Evolutionary conservation across 495 filamentous ascomycete species (phyloP), one percentile per base, ranked within the genome.

Genomic region (Hypoxylon lenormandii): DNA sequence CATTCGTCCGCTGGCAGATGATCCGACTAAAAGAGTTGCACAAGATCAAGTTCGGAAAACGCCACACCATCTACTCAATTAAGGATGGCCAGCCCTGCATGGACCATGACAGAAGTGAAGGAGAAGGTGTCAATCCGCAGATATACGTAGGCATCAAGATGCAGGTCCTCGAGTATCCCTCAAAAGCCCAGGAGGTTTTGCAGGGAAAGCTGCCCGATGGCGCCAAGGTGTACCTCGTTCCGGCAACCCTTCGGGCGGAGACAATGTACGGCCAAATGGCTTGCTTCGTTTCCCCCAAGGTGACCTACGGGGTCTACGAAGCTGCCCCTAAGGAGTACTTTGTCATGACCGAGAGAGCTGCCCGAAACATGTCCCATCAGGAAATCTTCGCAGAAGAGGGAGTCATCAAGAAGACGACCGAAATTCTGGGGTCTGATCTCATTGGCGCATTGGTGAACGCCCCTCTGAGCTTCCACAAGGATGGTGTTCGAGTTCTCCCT

Each of bases 201-300:
- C 83, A 87, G 69, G 90, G 88, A 48, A 93, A 93, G 79, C 81
- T 97, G n/a, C 90, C 94, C 30, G 86, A 89, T 5, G 87, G 84
- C 65, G 90, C 91, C 21, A 91, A 92, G 58, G 90, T 97, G 22
- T 97, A 89, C 78, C 90, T 98, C 67, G 87, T 96, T 38, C 90
- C 95, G 3, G 95, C 95, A 19, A 97, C 95, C 60, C 84, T 98
- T 60, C 87, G 95, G 69, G 92, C 95, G 16, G 95, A 98, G 82
- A 98, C 95, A 15, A 97, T 98, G 94, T 97, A 97, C 72, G 95
- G 95, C 22, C 95, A 98, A 78, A 94, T 88, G 0, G 95, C 92
- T 81, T 97, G 93, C 78, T 98, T 98, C 72, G 92, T 98, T 50
- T 91, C 93, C 23, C 94, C 95, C 1, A 92, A 90, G 77, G 89